Evolutionary conservation across 495 filamentous ascomycete species (phyloP).

Genomic region (Aspergillus conjunctus): DNA sequence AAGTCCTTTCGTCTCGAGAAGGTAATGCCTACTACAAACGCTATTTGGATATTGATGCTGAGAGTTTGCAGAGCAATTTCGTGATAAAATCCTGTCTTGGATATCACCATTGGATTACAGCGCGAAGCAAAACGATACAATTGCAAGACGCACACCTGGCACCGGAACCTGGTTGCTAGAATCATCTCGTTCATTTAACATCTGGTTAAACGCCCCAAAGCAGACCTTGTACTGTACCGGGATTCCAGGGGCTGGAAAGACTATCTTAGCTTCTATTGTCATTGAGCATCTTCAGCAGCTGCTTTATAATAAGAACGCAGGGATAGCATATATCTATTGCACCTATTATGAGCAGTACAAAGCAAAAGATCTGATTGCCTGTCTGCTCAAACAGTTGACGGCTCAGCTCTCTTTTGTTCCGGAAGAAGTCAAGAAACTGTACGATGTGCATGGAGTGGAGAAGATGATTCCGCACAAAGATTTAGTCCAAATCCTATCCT

Average conservation of each 20-base stretch:
- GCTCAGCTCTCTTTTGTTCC: background rate
- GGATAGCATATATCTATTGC: background rate
- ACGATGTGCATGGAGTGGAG: background rate
- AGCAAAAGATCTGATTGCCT: background rate
- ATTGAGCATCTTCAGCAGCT: background rate
- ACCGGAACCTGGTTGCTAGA: background rate
- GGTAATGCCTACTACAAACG: background rate
- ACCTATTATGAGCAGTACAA: background rate
- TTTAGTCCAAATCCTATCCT: background rate
- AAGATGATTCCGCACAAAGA: background rate
- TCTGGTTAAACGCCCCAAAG: background rate
- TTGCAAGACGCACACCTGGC: background rate
- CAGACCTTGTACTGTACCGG: background rate
- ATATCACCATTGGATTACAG: background rate
- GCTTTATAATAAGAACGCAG: background rate
- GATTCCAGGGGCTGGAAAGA: background rate
- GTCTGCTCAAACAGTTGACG: background rate
- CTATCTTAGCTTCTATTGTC: background rate
- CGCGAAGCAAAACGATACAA: background rate
- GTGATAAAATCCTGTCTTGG: background rate
- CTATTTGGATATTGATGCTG: background rate
- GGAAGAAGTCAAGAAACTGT: background rate
- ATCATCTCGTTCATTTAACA: background rate
- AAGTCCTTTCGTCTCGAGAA: background rate
- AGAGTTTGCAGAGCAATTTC: background rate